phyloP scores from a whole-genome alignment of 257 asterid genomes.

The Solanum boliviense region DNA sequence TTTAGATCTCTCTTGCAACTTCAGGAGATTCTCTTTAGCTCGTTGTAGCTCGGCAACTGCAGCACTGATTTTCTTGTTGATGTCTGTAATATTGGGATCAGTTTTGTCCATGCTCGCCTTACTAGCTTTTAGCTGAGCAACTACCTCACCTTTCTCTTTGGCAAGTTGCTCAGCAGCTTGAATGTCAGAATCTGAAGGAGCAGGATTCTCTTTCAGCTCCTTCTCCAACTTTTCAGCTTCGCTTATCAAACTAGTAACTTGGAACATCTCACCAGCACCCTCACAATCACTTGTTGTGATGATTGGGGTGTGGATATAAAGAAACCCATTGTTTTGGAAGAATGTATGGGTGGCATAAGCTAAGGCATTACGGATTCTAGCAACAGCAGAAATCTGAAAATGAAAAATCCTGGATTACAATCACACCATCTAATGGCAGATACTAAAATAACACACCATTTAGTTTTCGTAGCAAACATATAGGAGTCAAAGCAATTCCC shows the following conservation, averaged over 20 bases:
- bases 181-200: constrained; percentile 61
- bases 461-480: not conserved
- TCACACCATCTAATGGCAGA: not conserved
- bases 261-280: constrained; percentile 99
- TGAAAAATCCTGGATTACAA: not conserved
- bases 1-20: constrained; percentile 50
- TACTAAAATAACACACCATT: not conserved
- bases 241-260: constrained; percentile 65
- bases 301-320: constrained; percentile 87
- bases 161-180: constrained; percentile 49
- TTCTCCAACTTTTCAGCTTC: constrained; percentile 74
- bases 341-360: constrained; percentile 92
- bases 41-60: constrained; percentile 64
- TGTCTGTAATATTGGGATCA: not conserved
- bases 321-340: constrained; percentile 81
- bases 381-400: constrained; percentile 69
- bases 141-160: constrained; percentile 72
- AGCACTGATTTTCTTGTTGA: constrained; percentile 30
- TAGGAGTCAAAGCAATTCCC: not conserved
- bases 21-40: constrained; percentile 54
- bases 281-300: constrained; percentile 96
- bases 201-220: constrained; percentile 61
- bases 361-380: constrained; percentile 81
- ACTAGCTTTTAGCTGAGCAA: constrained; percentile 55
- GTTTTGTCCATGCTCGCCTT: constrained; percentile 39